These are phyloP conservation scores for Aspergillus sp. DNA, from an alignment of 2,329 filamentous ascomycete genomes.

Conservation along the genomic window DNA sequence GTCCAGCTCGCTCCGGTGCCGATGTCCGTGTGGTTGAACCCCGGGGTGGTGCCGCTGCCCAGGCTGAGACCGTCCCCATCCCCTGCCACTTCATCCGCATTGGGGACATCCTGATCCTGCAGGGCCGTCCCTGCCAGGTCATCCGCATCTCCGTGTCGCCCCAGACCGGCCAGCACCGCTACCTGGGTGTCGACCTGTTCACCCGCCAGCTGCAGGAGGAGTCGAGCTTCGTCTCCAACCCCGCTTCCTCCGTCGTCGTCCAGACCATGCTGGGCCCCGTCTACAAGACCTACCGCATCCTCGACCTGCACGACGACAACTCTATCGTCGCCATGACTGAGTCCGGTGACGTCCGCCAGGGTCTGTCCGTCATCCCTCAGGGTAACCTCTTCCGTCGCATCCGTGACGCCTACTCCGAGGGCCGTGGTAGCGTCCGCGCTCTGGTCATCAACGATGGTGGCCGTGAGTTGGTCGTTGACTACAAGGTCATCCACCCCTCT, in stretches of 20 bases:
- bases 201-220: slow-evolving; percentile 99
- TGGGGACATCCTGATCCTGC: slow-evolving; percentile 96
- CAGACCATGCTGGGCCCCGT: slow-evolving; percentile 99
- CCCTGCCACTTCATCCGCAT: slow-evolving; percentile 99
- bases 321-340: slow-evolving; percentile 94
- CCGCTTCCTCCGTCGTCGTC: slow-evolving; percentile 88
- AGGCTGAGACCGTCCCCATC: slow-evolving; percentile 83
- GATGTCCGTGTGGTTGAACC: slow-evolving; percentile 45
- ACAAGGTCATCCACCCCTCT: slow-evolving; percentile 89
- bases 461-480: slow-evolving; percentile 92
- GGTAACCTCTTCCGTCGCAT: slow-evolving; percentile 79
- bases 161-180: slow-evolving; percentile 98
- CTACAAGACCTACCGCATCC: slow-evolving; percentile 99
- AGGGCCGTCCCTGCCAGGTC: slow-evolving; percentile 98
- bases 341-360: slow-evolving; percentile 96
- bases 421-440: slow-evolving; percentile 87
- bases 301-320: slow-evolving; percentile 84
- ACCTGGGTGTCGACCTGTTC: slow-evolving; percentile 99
- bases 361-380: slow-evolving; percentile 88
- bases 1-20: slow-evolving; percentile 42
- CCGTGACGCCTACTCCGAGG: slow-evolving; percentile 74
- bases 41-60: slow-evolving; percentile 38
- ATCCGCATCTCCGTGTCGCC: slow-evolving; percentile 98
- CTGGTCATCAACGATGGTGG: slow-evolving; percentile 92
- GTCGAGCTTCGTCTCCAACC: slow-evolving; percentile 96